Base-by-base conservation (phyloP, 2,329 filamentous ascomycete genomes). In the Cephalotrichum gorgonifer region DNA sequence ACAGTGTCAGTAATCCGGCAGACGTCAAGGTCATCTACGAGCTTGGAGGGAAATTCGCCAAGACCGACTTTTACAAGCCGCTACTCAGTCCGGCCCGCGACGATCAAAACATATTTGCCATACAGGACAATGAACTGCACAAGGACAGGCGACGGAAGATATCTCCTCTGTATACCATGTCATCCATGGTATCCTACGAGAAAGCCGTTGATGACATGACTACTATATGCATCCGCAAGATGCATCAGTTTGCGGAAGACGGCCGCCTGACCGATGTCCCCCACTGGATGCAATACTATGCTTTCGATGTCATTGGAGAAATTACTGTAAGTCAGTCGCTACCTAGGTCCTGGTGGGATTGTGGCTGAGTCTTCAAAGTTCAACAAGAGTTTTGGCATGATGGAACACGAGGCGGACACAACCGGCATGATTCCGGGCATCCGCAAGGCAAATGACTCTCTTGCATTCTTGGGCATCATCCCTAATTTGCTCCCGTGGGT, bases 371-470 rank as follows among this genome's bases (percentile, higher is more conserved):
- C n/a, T n/a, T n/a, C 35, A 6, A 39, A 6, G 35, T 88, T 86
- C 65, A 81, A 78, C 60, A 86, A 86, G 60, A 73, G 83, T 0
- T 75, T 88, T 50, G 86, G 86, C 0, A 89, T n/a, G n/a, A n/a
- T n/a, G n/a, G n/a, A n/a, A n/a, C n/a, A n/a, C n/a, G n/a, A n/a
- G n/a, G n/a, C n/a, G n/a, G n/a, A n/a, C n/a, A n/a, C n/a, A n/a
- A n/a, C n/a, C n/a, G n/a, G n/a, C n/a, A n/a, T n/a, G n/a, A n/a
- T n/a, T n/a, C n/a, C n/a, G n/a, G n/a, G n/a, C n/a, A n/a, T n/a
- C n/a, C n/a, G n/a, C n/a, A n/a, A n/a, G n/a, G n/a, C n/a, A n/a
- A n/a, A n/a, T n/a, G n/a, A n/a, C n/a, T n/a, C n/a, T n/a, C n/a
- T n/a, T n/a, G n/a, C n/a, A n/a, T n/a, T n/a, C n/a, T n/a, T n/a